These are phyloP conservation scores for Penicillium alfredii DNA, from an alignment of 495 filamentous ascomycete genomes.

Conservation along the genomic window DNA sequence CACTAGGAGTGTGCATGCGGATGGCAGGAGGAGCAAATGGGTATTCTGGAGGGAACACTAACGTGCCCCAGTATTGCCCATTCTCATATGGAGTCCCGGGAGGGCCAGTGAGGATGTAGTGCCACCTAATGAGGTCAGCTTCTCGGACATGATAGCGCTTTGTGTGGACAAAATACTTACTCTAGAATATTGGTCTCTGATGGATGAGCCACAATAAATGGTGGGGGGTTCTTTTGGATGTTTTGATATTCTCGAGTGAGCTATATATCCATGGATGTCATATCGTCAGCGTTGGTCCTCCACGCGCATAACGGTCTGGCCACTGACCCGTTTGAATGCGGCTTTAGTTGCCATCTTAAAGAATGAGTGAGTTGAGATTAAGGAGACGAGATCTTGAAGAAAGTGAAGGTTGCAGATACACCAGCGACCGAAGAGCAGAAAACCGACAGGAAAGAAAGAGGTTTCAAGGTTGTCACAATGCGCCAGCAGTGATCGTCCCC, in stretches of 20 bases:
- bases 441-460: not conserved
- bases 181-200: slow-evolving; percentile 94
- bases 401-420: too few species aligned
- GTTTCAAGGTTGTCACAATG: not conserved
- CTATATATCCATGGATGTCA: slow-evolving; percentile 43
- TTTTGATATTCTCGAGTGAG: slow-evolving; percentile 91
- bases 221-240: slow-evolving; percentile 86
- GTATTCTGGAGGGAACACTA: slow-evolving; percentile 93
- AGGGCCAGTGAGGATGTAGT: slow-evolving; percentile 97
- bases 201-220: slow-evolving; percentile 89
- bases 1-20: slow-evolving; percentile 96
- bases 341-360: slow-evolving; percentile 70
- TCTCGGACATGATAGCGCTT: not conserved
- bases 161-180: slow-evolving; percentile 37
- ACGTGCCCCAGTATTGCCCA: slow-evolving; percentile 97
- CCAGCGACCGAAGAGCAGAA: too few species aligned
- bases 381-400: too few species aligned
- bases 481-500: slow-evolving; percentile 1
- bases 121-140: slow-evolving; percentile 61
- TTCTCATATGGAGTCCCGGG: slow-evolving; percentile 87
- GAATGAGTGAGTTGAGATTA: not conserved
- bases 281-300: not conserved
- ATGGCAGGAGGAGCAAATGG: slow-evolving; percentile 96
- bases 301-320: slow-evolving; percentile 3
- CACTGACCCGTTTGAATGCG: slow-evolving; percentile 74